Percentiles rank a stretch among this genome's conserved stretches.
These are phyloP conservation scores for Fusarium virguliforme DNA, from an alignment of 2,329 filamentous ascomycete genomes.

Conservation along the genomic window DNA sequence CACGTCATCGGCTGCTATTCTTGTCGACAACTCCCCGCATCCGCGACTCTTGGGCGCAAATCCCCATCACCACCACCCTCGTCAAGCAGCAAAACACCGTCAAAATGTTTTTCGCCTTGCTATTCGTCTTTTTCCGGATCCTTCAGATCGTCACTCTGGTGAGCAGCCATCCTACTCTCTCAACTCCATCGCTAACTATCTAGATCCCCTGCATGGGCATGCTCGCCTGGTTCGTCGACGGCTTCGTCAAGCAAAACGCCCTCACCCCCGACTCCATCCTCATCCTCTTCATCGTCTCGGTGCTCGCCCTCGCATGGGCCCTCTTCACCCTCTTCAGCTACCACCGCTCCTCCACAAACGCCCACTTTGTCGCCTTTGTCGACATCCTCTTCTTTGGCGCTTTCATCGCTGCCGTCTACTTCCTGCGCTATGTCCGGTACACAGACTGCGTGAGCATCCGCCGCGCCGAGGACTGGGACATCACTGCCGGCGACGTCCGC, in stretches of 20 bases:
- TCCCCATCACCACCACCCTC: conserved; percentile 2
- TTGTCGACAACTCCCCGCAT: conserved; percentile 17
- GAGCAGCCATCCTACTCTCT: conserved; percentile 50
- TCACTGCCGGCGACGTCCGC: conserved; percentile 74
- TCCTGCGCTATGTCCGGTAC: conserved; percentile 71
- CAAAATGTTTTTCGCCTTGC: conserved; percentile 74
- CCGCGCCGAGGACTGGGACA: conserved; percentile 65
- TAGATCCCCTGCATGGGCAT: conserved; percentile 78
- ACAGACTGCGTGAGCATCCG: conserved; percentile 78
- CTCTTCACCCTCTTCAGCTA: conserved; percentile 78
- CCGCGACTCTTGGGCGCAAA: conserved; percentile 13
- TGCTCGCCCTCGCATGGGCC: conserved; percentile 75
- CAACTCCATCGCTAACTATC: conserved; percentile 19
- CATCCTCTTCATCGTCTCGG: conserved; percentile 77
- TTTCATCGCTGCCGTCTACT: conserved; percentile 75
- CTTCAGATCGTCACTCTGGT: conserved; percentile 76
- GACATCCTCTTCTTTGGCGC: conserved; percentile 76
- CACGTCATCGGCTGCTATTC: conserved; percentile 17
- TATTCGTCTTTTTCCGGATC: conserved; percentile 76
- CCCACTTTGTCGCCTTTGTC: conserved; percentile 73
- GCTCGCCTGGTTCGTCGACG: conserved; percentile 77
- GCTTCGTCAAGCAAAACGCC: conserved; percentile 70
- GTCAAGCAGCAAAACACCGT: conserved; percentile 28
- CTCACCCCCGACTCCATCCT: conserved; percentile 76
- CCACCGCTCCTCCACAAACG: conserved; percentile 73